Evolutionary conservation across 495 filamentous ascomycete species (phyloP), one percentile per base, ranked within the genome.

Genomic region (Rusavskia elegans): DNA sequence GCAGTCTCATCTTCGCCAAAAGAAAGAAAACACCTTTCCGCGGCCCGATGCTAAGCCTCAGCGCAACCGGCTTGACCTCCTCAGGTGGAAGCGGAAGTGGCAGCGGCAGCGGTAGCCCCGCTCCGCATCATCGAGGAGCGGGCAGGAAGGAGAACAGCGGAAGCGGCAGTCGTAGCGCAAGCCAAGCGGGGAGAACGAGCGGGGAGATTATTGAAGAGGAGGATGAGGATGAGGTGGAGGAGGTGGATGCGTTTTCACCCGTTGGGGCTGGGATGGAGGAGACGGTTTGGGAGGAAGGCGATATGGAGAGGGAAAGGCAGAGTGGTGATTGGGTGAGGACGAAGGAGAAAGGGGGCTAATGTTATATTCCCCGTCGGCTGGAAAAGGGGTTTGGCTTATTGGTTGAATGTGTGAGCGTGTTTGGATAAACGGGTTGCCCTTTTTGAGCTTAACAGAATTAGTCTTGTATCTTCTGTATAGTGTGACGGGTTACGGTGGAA

Each of bases 21-120:
- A 72, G 92, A 51, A 97, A 96, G 66, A 76, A 83, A 54, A 88
- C 81, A 39, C 66, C 89, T 1, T 95, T 97, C 66, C 92, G 93
- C 62, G 93, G 92, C 0, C 92, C 93, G 8, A 78, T 80, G 71
- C 59, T 84, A 10, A 74, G 75, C 35, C 76, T 80, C 5, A 67
- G 66, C 30, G 73, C 68, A 0, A 7, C 44, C 14, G 44, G 44
- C 21, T 14, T 46, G 17, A 13, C 20, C 19, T 46, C 44, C 11
- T n/a, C 44, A 1, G 14, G 9, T 8, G 29, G 29, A 20, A 6
- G 39, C 17, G 14, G n/a, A n/a, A 19, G 20, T 25, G 56, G 63
- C 21, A 55, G 54, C 38, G 50, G 59, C 50, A 48, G 53, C 45
- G 48, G 40, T 52, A 50, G 48, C 19, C 48, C 48, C 2, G 48